Evolutionary conservation across 139 green algal genomes (phyloP).

Genomic region (Chlamydomonas schloesseri): DNA sequence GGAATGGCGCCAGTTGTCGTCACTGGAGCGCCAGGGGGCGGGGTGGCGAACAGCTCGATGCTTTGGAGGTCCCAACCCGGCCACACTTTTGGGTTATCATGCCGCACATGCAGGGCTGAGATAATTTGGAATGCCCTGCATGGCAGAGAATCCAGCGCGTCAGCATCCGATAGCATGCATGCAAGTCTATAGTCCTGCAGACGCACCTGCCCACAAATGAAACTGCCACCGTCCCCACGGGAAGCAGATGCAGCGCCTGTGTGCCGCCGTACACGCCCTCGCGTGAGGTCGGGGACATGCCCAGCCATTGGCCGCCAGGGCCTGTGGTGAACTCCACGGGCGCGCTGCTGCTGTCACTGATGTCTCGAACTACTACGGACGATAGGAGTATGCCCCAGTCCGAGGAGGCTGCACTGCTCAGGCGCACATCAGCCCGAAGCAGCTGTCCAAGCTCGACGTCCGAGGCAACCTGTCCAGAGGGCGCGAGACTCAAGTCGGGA

Average conservation of each 20-base stretch:
- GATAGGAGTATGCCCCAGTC: slow-evolving; percentile 28
- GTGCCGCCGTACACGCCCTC: not conserved
- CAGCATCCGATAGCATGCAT: no score
- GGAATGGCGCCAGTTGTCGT: no score
- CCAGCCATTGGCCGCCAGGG: not conserved
- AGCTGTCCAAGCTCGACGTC: not conserved
- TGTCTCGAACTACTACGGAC: not conserved
- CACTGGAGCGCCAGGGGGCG: slow-evolving; percentile 8
- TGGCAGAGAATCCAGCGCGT: no score
- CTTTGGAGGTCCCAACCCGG: not conserved
- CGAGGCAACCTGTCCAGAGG: not conserved
- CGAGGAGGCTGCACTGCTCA: not conserved
- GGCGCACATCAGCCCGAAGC: slow-evolving; percentile 10
- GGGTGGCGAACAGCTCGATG: not conserved
- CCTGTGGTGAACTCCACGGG: not conserved
- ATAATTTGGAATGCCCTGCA: slow-evolving; percentile 4
- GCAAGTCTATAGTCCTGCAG: not conserved
- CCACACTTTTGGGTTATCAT: not conserved
- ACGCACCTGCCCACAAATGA: slow-evolving; percentile 26
- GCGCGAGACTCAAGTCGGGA: no score
- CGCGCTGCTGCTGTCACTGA: not conserved
- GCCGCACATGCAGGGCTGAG: slow-evolving; percentile 11
- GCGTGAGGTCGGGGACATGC: not conserved
- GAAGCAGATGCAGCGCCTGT: slow-evolving; percentile 28
- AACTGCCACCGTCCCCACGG: not conserved